Percentiles rank a stretch among this genome's conserved stretches.
phyloP scores from a whole-genome alignment of 73 alveolate genomes.

The Symbiodinium pilosum region DNA sequence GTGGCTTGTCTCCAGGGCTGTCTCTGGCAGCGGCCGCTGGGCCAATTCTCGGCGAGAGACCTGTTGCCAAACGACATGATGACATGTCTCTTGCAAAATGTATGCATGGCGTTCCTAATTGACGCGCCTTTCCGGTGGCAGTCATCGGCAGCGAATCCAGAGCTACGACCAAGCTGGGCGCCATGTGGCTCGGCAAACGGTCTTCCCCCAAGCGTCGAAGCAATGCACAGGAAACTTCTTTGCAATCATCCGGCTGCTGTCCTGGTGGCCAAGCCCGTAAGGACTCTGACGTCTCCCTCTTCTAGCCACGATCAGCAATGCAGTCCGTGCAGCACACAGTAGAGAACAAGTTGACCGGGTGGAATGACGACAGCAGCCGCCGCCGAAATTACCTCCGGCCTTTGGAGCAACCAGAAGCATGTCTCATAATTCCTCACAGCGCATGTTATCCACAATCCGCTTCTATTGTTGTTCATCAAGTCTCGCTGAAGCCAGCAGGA shows the following conservation, averaged over 20 bases:
- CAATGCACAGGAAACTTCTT: constrained; percentile 3
- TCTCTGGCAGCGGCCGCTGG: constrained; percentile 19
- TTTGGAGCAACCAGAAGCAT: neutral
- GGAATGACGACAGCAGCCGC: constrained; percentile 5
- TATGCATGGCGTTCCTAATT: neutral
- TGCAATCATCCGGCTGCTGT: neutral
- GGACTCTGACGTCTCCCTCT: neutral
- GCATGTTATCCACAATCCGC: too few species aligned
- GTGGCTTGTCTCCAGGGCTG: neutral
- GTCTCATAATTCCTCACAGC: too few species aligned
- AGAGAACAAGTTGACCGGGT: constrained; percentile 4
- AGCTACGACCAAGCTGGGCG: constrained; percentile 19
- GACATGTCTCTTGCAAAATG: neutral
- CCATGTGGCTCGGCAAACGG: constrained; percentile 92
- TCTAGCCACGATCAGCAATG: neutral
- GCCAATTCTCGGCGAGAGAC: constrained; percentile 71
- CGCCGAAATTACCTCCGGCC: constrained; percentile 46
- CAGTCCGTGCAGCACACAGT: constrained; percentile 47
- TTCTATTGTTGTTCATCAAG: neutral
- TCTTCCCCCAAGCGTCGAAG: constrained; percentile 33
- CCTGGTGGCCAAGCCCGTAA: neutral
- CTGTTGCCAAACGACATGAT: neutral
- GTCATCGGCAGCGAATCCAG: constrained; percentile 47
- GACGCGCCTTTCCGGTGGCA: constrained; percentile 33
- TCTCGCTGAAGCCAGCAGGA: constrained; percentile 26